Evolutionary conservation across 805 yeast genomes (phyloP), one percentile per base, ranked within the genome.

Genomic region (Metschnikowia amazonensis): DNA sequence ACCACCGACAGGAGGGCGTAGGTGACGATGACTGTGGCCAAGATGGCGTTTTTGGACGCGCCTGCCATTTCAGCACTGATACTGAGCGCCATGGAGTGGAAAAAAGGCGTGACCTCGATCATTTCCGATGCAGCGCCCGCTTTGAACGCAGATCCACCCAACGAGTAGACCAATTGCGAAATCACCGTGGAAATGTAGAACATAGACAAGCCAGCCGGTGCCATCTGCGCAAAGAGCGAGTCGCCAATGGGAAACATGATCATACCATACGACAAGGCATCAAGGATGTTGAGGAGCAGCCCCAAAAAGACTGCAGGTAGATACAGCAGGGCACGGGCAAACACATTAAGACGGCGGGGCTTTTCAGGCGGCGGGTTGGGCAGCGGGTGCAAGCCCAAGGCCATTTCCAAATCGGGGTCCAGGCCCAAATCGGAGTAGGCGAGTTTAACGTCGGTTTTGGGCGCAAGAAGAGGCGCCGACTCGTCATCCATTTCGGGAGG

Each of bases 101-200:
- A 92, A 63, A 94, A 94, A 1, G 99, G 99, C 1, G 97, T 95
- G n/a, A 94, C 89, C 64, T 94, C 99, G 53, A 94, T 94, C 99
- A 94, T 94, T 67, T 94, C 98, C 3, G 96, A 86, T 1, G 99
- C 99, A 36, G 92, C 81, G n/a, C 95, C 96, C 2, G 89, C 77
- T 50, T 80, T 81, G 69, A 94, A 92, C 7, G 87, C 86, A 13
- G 96, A 87, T 1, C 95, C 95, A 13, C 99, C 99, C 20, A 87
- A 65, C 0, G 97, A 89, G 60, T 80, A 90, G 5, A 89, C 86
- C 51, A 89, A 67, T 63, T 94, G 99, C 0, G 96, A 86, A 0
- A 92, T 77, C n/a, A 94, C 77, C 27, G 96, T 86, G 4, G 96
- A 86, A 33, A 92, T 79, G 65, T 94, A 94, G 64, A 94, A 94